Percentiles rank a stretch among this genome's conserved stretches.
These are phyloP conservation scores for Nectriaceae sp. DNA, from an alignment of 2,329 filamentous ascomycete genomes.

Conservation along the genomic window DNA sequence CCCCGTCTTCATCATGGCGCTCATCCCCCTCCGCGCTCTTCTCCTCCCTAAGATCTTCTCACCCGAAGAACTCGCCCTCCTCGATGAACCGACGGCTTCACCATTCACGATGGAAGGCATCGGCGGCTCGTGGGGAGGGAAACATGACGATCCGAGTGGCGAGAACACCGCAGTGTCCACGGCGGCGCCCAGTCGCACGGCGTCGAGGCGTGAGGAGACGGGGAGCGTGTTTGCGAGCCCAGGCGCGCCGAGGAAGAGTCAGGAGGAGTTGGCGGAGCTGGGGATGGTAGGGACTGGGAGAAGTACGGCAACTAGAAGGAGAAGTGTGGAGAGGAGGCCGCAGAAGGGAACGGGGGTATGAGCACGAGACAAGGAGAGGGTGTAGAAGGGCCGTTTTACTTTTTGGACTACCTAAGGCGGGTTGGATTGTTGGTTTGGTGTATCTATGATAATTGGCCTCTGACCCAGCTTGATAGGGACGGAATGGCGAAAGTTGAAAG, in stretches of 20 bases:
- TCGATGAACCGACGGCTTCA: slow-evolving; percentile 76
- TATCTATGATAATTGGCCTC: no score
- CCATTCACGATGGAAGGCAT: slow-evolving; percentile 77
- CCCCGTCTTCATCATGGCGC: slow-evolving; percentile 69
- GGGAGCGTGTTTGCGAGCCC: slow-evolving; percentile 31
- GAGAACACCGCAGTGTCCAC: slow-evolving; percentile 16
- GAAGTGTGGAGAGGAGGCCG: slow-evolving; percentile 25
- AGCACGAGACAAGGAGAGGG: neutral
- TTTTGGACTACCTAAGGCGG: no score
- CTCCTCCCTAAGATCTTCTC: slow-evolving; percentile 65
- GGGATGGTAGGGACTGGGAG: slow-evolving; percentile 30
- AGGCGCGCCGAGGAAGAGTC: slow-evolving; percentile 32
- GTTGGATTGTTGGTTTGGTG: no score
- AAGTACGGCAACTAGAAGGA: slow-evolving; percentile 33
- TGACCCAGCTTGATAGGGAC: no score
- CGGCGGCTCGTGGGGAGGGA: slow-evolving; percentile 60
- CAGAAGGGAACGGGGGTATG: slow-evolving; percentile 10
- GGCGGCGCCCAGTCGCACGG: slow-evolving; percentile 8
- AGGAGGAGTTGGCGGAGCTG: slow-evolving; percentile 38
- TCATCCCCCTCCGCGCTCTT: slow-evolving; percentile 67
- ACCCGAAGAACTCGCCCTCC: slow-evolving; percentile 57
- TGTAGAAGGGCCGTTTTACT: no score
- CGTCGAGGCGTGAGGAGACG: slow-evolving; percentile 9
- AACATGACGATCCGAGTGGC: slow-evolving; percentile 18
- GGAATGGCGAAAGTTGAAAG: no score